Conservation (phyloP, 2,329 filamentous ascomycete species). For the Sphaerulina populicola region DNA sequence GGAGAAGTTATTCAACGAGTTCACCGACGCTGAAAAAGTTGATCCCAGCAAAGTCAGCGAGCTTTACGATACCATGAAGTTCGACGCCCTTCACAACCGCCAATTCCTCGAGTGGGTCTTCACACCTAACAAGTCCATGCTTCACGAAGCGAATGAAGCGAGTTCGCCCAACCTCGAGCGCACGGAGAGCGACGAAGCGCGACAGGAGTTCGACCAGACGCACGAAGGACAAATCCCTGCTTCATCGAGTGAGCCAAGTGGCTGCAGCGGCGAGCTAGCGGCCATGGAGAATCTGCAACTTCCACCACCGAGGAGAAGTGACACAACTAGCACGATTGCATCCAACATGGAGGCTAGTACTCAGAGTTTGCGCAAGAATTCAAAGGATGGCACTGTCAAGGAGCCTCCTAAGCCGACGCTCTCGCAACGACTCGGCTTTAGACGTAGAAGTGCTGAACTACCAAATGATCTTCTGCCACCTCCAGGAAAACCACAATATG, state of each 20-base stretch:
- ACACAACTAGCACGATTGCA: constrained; percentile 17
- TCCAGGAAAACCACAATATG: constrained; percentile 1
- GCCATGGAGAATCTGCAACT: constrained; percentile 14
- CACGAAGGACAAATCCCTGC: constrained; percentile 24
- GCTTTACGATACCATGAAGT: constrained; percentile 99
- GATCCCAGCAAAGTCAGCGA: constrained; percentile 98
- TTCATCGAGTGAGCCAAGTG: constrained; percentile 12
- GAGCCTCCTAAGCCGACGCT: constrained; percentile 26
- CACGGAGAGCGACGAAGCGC: constrained; percentile 29
- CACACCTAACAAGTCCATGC: constrained; percentile 69
- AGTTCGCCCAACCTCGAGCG: constrained; percentile 20
- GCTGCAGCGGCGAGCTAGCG: background rate
- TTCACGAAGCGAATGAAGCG: constrained; percentile 52
- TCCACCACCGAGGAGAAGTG: constrained; percentile 20
- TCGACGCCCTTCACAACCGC: constrained; percentile 92
- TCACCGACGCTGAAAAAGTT: constrained; percentile 93
- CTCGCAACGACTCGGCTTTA: constrained; percentile 45
- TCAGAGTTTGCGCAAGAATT: constrained; percentile 1
- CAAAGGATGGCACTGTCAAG: constrained; percentile 7
- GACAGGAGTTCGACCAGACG: constrained; percentile 29
- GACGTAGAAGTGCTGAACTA: constrained; percentile 44
- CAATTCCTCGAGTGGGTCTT: constrained; percentile 97
- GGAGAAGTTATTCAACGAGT: constrained; percentile 97
- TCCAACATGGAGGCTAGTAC: constrained; percentile 13
- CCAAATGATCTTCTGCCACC: constrained; percentile 12